Evolutionary conservation across 805 yeast species (phyloP), one percentile per base, ranked within the genome.

Genomic region (Suhomyces xylopsoci): DNA sequence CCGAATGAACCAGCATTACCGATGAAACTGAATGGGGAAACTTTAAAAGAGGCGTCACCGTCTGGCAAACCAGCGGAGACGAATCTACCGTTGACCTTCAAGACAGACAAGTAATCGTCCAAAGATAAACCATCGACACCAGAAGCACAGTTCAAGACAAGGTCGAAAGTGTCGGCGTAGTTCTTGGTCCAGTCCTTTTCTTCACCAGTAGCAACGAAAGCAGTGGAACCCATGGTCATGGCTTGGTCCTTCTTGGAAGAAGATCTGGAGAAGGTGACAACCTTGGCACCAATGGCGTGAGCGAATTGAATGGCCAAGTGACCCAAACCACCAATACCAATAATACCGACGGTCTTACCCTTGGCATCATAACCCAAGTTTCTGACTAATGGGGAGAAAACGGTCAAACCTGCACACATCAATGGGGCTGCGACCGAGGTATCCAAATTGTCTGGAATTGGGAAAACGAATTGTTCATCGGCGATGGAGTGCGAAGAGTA

Each of bases 381-480:
- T 67, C 85, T 76, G 53, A 79, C 72, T 59, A 87, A 68, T 51
- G 93, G 93, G 7, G 88, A 80, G 71, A 73, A 87, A 12, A 82
- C 84, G 10, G 93, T 87, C 64, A 85, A 72, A 51, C 93, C 93
- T 51, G 90, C 93, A 74, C 93, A 87, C 72, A 86, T 70, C 70
- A 87, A 71, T 49, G 92, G 91, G 3, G 90, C 91, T 26, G 83
- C 89, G 25, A 75, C 70, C 34, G 76, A 80, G 45, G 81, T 73
- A 36, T 79, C 73, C 58, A 67, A 54, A 41, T 22, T 53, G 8
- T 67, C 70, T 45, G 93, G 92, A 53, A 87, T 79, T 46, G 82
- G 82, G 71, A 87, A 78, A 2, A 78, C 85, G 64, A 83, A 83
- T 53, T 78, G 75, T 65, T 84, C 87, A 66, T 83, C 79, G 48